Evolutionary conservation across 495 filamentous ascomycete species (phyloP).

Genomic region (Trichocladium antarcticum): DNA sequence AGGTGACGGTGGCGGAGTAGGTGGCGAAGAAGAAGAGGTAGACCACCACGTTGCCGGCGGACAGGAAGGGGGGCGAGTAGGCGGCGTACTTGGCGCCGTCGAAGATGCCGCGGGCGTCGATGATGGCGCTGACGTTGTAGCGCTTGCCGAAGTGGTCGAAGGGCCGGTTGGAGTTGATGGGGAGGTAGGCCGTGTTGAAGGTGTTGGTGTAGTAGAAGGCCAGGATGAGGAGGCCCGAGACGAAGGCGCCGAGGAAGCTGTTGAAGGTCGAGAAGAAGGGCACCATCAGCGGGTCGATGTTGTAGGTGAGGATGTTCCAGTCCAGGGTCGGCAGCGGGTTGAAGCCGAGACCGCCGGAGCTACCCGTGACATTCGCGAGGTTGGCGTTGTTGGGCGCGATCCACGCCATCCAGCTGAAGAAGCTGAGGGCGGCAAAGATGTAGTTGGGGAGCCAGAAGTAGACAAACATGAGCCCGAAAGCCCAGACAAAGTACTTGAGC

Average conservation of each 20-base stretch:
- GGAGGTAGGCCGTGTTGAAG: slow-evolving; percentile 30
- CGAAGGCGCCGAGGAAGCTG: slow-evolving; percentile 25
- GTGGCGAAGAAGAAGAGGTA: slow-evolving; percentile 35
- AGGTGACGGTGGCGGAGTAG: slow-evolving; percentile 31
- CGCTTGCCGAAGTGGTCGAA: slow-evolving; percentile 29
- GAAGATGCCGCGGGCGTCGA: slow-evolving; percentile 31
- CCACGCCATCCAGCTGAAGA: slow-evolving; percentile 37
- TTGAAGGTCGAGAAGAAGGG: slow-evolving; percentile 38
- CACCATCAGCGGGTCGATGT: slow-evolving; percentile 32
- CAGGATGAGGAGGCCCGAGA: slow-evolving; percentile 24
- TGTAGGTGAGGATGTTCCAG: slow-evolving; percentile 32
- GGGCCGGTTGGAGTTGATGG: slow-evolving; percentile 30
- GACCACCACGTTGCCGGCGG: slow-evolving; percentile 24
- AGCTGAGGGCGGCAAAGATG: slow-evolving; percentile 29
- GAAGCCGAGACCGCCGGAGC: slow-evolving; percentile 27
- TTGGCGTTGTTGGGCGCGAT: slow-evolving; percentile 30
- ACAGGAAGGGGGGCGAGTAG: slow-evolving; percentile 34
- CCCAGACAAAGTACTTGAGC: slow-evolving; percentile 27
- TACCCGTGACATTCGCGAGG: slow-evolving; percentile 25
- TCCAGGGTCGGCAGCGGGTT: slow-evolving; percentile 35
- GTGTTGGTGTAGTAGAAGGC: slow-evolving; percentile 32
- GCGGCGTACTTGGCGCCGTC: slow-evolving; percentile 25
- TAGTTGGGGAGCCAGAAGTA: slow-evolving; percentile 40
- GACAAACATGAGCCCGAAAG: slow-evolving; percentile 30
- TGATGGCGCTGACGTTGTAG: slow-evolving; percentile 29